Evolutionary conservation across 2,329 filamentous ascomycete genomes (phyloP).

Genomic region (Aureobasidium pullulans): DNA sequence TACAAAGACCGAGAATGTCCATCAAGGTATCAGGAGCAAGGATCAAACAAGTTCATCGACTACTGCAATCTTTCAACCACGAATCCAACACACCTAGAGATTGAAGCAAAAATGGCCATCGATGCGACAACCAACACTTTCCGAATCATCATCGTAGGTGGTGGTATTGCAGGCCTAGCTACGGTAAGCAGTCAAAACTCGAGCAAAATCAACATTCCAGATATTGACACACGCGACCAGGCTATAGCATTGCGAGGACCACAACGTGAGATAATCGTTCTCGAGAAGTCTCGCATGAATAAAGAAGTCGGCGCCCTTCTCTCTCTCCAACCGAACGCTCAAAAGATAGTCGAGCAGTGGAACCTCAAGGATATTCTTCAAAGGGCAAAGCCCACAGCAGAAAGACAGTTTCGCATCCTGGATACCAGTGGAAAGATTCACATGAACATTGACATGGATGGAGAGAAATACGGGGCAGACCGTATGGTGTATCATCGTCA

Average conservation of each 20-base stretch:
- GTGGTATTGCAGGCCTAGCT: slow-evolving; percentile 26
- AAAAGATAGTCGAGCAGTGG: slow-evolving; percentile 30
- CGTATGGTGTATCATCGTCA: slow-evolving; percentile 36
- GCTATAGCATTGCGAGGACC: slow-evolving; percentile 29
- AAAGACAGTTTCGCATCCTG: slow-evolving; percentile 31
- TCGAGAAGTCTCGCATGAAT: slow-evolving; percentile 24
- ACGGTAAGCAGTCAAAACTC: slow-evolving; percentile 27
- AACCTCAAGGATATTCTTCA: slow-evolving; percentile 23
- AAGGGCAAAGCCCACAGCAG: slow-evolving; percentile 27
- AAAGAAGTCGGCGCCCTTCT: slow-evolving; percentile 36
- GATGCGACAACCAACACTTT: slow-evolving; percentile 18
- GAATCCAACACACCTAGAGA: not conserved
- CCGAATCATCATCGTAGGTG: slow-evolving; percentile 28
- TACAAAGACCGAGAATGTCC: not conserved
- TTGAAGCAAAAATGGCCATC: not conserved
- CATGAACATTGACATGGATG: slow-evolving; percentile 27
- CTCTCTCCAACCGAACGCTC: slow-evolving; percentile 37
- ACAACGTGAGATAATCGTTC: slow-evolving; percentile 24
- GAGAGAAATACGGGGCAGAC: slow-evolving; percentile 30
- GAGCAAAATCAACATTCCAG: not conserved
- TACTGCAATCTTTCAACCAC: no score
- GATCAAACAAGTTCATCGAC: no score
- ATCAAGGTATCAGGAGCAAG: not conserved
- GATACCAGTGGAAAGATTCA: slow-evolving; percentile 26
- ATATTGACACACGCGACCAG: slow-evolving; percentile 17